These are phyloP conservation scores for Sphaerulina musiva DNA, from an alignment of 2,329 filamentous ascomycete species.

Conservation along the genomic window DNA sequence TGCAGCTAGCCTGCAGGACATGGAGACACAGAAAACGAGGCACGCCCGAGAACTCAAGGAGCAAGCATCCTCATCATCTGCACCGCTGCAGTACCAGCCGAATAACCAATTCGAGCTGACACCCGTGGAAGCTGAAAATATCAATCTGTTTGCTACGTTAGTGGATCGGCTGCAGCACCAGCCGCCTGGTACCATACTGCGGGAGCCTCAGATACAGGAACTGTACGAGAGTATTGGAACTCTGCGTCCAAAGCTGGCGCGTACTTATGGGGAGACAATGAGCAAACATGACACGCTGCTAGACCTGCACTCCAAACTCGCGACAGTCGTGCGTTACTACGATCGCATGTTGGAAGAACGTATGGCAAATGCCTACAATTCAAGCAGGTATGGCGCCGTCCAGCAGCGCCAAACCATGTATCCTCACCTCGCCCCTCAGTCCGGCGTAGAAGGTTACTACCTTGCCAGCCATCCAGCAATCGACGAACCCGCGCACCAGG, in stretches of 20 bases:
- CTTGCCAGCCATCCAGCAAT: slow-evolving; percentile 54
- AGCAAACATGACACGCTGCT: slow-evolving; percentile 96
- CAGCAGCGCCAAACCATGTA: slow-evolving; percentile 46
- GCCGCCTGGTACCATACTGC: slow-evolving; percentile 87
- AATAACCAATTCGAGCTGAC: slow-evolving; percentile 95
- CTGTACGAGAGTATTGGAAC: slow-evolving; percentile 96
- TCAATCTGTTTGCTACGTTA: slow-evolving; percentile 88
- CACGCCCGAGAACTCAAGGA: slow-evolving; percentile 79
- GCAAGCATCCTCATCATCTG: slow-evolving; percentile 49
- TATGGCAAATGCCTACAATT: slow-evolving; percentile 83
- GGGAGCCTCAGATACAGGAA: slow-evolving; percentile 96
- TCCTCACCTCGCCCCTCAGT: slow-evolving; percentile 52
- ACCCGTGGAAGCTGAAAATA: slow-evolving; percentile 91
- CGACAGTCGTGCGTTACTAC: slow-evolving; percentile 94
- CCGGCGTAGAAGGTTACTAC: slow-evolving; percentile 74
- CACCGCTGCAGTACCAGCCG: slow-evolving; percentile 51
- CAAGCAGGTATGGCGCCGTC: slow-evolving; percentile 50
- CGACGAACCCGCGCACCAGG: slow-evolving; percentile 38
- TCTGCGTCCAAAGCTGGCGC: slow-evolving; percentile 82
- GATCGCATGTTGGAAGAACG: slow-evolving; percentile 97
- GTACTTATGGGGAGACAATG: slow-evolving; percentile 98
- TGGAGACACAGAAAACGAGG: slow-evolving; percentile 95
- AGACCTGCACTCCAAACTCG: slow-evolving; percentile 89
- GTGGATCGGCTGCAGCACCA: slow-evolving; percentile 94
- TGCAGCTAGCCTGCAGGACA: slow-evolving; percentile 86